Conservation (phyloP, 163 green algal genomes). For the Scenedesmus sp. region DNA sequence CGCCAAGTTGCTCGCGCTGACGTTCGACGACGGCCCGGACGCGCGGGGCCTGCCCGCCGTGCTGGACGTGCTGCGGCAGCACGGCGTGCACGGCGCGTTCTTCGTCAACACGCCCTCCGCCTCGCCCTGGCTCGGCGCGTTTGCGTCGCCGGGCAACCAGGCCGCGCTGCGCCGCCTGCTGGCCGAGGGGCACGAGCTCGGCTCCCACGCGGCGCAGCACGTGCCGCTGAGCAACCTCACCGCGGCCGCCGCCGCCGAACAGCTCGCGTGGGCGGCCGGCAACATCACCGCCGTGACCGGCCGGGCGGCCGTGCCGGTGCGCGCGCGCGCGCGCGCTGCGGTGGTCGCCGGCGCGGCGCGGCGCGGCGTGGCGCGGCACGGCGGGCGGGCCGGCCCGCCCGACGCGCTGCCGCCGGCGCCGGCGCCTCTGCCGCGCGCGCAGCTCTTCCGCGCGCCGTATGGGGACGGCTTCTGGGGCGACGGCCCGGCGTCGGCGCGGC, state of each 20-base stretch:
- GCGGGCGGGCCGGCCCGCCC: neutral
- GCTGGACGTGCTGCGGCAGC: slow-evolving; percentile 6
- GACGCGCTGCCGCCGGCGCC: neutral
- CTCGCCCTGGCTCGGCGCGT: neutral
- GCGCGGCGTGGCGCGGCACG: neutral
- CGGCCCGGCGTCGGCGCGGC: neutral
- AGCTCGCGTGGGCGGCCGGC: slow-evolving; percentile 7
- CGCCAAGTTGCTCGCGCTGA: slow-evolving; percentile 31
- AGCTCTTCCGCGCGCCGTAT: slow-evolving; percentile 34
- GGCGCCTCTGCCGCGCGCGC: neutral
- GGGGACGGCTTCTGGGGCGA: slow-evolving; percentile 5
- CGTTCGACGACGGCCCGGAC: slow-evolving; percentile 30
- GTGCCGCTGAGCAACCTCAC: neutral
- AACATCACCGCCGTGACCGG: slow-evolving; percentile 11
- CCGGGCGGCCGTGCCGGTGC: neutral
- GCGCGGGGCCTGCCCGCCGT: neutral
- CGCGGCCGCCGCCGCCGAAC: neutral
- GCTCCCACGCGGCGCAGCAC: slow-evolving; percentile 34
- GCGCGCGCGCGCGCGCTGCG: neutral
- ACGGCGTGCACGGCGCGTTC: slow-evolving; percentile 3
- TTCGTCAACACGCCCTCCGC: slow-evolving; percentile 18
- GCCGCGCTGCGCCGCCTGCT: neutral
- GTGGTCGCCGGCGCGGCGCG: no score
- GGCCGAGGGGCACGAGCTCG: slow-evolving; percentile 16
- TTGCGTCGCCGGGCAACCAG: neutral